A percentile compares a stretch with the other conserved stretches of the same genome.
phyloP scores from a whole-genome alignment of 306 rosid species.

The Lathyrus sativus region DNA sequence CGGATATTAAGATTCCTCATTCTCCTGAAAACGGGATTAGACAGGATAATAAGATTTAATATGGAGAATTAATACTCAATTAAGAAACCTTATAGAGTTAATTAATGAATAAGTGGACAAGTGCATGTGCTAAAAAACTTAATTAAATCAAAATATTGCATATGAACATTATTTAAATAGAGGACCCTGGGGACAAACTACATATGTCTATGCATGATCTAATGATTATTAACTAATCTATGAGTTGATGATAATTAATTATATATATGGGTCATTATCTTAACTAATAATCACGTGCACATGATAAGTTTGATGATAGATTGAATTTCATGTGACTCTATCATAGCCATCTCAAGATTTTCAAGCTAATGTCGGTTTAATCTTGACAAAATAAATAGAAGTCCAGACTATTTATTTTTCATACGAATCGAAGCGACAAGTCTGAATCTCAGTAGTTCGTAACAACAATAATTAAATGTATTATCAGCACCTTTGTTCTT shows the following conservation, averaged over 20 bases:
- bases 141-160: conserved; percentile 18
- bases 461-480: neutral
- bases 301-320: conserved; percentile 44
- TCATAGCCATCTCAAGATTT: too few relatives aligned
- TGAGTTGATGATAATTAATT: conserved; percentile 13
- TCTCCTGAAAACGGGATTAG: conserved; percentile 38
- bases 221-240: conserved; percentile 15
- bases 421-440: too few relatives aligned
- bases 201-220: conserved; percentile 30
- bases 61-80: neutral
- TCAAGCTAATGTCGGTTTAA: too few relatives aligned
- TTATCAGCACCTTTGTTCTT: conserved; percentile 62
- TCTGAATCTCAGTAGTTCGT: too few relatives aligned
- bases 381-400: too few relatives aligned
- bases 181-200: neutral
- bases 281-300: conserved; percentile 55
- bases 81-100: neutral
- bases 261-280: conserved; percentile 32
- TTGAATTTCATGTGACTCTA: conserved; percentile 37
- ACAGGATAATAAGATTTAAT: neutral
- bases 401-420: too few relatives aligned
- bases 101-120: neutral
- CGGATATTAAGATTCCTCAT: conserved; percentile 62
- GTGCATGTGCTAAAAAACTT: conserved; percentile 36
- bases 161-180: neutral